These are phyloP conservation scores for Aegilops speltoides DNA, from an alignment of 176 grass and related monocot species.

Conservation along the genomic window DNA sequence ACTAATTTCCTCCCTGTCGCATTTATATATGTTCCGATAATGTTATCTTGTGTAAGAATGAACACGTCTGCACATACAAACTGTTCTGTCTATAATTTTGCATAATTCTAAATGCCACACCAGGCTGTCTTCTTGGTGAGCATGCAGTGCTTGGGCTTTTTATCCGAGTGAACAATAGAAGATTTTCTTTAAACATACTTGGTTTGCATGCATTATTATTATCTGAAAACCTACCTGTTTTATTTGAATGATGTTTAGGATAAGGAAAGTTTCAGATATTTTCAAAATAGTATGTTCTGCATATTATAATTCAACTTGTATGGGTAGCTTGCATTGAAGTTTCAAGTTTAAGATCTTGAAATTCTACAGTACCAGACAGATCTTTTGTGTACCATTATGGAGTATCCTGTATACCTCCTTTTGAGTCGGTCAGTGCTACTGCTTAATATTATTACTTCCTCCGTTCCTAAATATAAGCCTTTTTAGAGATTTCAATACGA, in stretches of 20 bases:
- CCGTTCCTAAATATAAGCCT: too few relatives aligned
- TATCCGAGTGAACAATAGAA: background rate
- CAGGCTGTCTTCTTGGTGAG: background rate
- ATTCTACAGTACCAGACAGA: background rate
- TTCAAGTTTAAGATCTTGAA: background rate
- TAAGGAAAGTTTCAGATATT: background rate
- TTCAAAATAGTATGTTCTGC: background rate
- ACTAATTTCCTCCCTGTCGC: background rate
- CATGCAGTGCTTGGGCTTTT: background rate
- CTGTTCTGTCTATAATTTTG: background rate
- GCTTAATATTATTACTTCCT: background rate
- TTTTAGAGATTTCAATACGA: too few relatives aligned
- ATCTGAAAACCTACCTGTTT: background rate
- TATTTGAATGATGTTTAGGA: constrained; percentile 1
- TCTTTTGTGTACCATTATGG: background rate
- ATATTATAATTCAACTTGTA: background rate
- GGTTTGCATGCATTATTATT: constrained; percentile 9
- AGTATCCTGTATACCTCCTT: background rate
- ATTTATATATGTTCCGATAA: background rate
- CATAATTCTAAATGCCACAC: background rate
- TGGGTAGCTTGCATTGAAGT: background rate
- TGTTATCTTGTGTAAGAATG: background rate
- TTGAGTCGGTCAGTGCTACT: background rate
- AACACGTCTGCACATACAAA: constrained; percentile 10
- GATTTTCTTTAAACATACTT: background rate